A percentile compares a stretch with the other conserved stretches of the same genome.
These are phyloP conservation scores for Thuja plicata DNA, from an alignment of 83 land plant species.

Conservation along the genomic window DNA sequence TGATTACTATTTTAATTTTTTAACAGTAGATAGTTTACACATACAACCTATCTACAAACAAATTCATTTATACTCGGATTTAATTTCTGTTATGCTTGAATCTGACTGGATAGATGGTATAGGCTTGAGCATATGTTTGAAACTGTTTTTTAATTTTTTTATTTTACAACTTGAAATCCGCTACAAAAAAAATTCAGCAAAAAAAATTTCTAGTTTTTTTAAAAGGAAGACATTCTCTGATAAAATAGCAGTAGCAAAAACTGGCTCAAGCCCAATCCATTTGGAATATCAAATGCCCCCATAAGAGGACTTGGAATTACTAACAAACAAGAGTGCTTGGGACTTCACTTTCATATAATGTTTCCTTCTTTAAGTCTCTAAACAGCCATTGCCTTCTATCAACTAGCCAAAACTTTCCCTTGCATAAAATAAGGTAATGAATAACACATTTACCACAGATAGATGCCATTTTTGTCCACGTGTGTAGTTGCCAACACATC, in stretches of 20 bases:
- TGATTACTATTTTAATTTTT: background rate
- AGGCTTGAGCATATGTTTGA: background rate
- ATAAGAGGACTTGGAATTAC: background rate
- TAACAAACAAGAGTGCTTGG: background rate
- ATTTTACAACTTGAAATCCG: background rate
- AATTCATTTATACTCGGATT: background rate
- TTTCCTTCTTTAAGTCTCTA: background rate
- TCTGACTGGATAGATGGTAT: background rate
- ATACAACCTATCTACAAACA: background rate
- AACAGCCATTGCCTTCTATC: background rate
- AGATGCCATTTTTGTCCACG: slow-evolving; percentile 92
- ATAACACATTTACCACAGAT: slow-evolving; percentile 69
- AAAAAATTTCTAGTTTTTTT: background rate
- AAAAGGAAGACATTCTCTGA: background rate
- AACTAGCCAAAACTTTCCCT: background rate
- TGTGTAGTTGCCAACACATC: slow-evolving; percentile 95
- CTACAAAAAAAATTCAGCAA: background rate
- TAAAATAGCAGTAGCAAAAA: background rate
- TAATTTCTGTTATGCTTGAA: background rate
- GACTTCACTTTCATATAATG: background rate
- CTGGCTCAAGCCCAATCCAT: background rate
- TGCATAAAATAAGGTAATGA: background rate
- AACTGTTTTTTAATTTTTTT: background rate
- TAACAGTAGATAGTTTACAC: background rate
- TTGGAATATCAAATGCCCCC: background rate